Base-by-base conservation (phyloP, 2,329 filamentous ascomycete genomes). In the Neospermospora avenae region DNA sequence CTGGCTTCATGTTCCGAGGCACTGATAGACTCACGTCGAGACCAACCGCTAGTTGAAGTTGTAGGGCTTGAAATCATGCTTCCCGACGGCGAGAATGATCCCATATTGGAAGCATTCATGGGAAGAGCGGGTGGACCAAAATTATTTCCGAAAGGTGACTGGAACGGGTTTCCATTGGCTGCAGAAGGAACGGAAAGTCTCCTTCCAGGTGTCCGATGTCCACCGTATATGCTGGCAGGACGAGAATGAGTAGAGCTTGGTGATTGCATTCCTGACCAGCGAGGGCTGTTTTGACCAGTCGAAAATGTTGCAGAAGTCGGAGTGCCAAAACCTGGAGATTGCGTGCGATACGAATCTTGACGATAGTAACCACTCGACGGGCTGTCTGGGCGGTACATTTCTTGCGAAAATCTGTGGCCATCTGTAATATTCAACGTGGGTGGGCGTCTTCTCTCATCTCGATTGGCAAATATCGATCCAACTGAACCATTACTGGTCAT, bases 401-500 rank as follows among this genome's bases (percentile, higher is more conserved):
- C 90, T 49, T 91, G 73, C 5, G 87, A 85, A 20, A 89, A 73
- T 45, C 88, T 81, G 10, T 85, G 80, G 60, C 89, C 82, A 48
- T 83, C 83, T 3, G 88, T 87, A 87, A 96, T 95, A 61, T 93
- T 88, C 20, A 96, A 78, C 0, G 92, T 90, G 22, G 91, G 86
- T 5, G 92, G 93, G 25, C 90, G 84, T 61, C 89, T 84, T 53
- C 91, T 84, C 41, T 91, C 89, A 46, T 86, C 84, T 22, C 81
- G 78, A 25, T 61, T 61, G 39, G 67, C 68, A 46, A 65, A 70
- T 1, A 61, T 55, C 1, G 90, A 92, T 57, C 85, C 77, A 6
- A 88, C 86, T 0, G 91, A 93, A 25, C 85, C 81, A 68, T 97
- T 91, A 73, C 91, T 96, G 0, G 93, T 96, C 2, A 91, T 91